Base-by-base conservation (phyloP, 371 early-diverging fungal species). In the Mortierella sp. region DNA sequence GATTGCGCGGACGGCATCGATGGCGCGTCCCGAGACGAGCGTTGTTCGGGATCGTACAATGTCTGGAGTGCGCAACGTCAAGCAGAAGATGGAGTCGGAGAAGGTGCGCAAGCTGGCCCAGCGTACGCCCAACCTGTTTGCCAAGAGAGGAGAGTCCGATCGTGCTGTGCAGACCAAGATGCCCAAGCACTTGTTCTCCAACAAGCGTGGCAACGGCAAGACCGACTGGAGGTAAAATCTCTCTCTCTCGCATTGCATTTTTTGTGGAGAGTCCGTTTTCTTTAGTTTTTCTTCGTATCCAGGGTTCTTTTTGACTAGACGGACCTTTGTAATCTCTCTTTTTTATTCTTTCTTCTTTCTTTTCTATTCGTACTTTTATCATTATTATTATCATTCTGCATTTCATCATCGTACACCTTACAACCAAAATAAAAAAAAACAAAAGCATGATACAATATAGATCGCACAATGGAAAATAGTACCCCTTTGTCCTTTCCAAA, bases 161-260 rank as follows among this genome's bases (percentile, higher is more conserved):
- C 92, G 99, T 80, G 87, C 85, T 29, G 96, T 99, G 68, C 85
- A 86, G 68, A 92, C 91, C 75, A 97, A 97, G 91, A 94, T 93
- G 95, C 99, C 99, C 69, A 98, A 98, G 91, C 99, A 99, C 86
- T 90, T 99, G 91, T 98, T 97, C 86, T 88, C 96, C 43, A 97
- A 98, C 82, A 99, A 99, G 91, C 91, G 96, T 72, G 89, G 91
- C 68, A 89, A 88, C 72, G 96, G 96, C 74, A 91, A 92, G 58
- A 92, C 91, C 81, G 97, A 97, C 86, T 92, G 95, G 70, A 94
- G 97, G 87, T 97, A 94, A 90, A 82, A 7, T 7, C 47, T 22
- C 47, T 22, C 47, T 11, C 14, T 29, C 29, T 53, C 6, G n/a
- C n/a, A n/a, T n/a, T n/a, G n/a, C n/a, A n/a, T n/a, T n/a, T n/a